Base-by-base conservation (phyloP, 148 eudicot species). In the Dianthus caryophyllus region DNA sequence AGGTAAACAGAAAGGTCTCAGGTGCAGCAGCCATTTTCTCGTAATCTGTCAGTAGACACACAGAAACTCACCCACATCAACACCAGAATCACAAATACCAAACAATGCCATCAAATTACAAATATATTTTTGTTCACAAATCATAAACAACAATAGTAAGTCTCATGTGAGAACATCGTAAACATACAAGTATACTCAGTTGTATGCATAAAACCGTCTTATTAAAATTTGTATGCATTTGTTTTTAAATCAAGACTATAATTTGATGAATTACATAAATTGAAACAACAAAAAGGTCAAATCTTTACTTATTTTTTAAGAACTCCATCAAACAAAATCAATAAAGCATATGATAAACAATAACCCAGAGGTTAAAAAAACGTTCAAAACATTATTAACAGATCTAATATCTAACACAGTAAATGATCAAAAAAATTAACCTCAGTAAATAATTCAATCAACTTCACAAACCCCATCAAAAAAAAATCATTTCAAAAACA, bases 1-100 rank as follows among this genome's bases (percentile, higher is more conserved):
- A 81, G 31, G 84, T 81, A 71, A 77, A 81, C 18, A 81, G 67
- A 69, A 81, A 81, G 43, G 84, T 77, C 73, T 81, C 77, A 18
- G 70, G 36, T 71, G 73, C 26, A 47, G 75, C 69, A 11, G 77
- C 71, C 79, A 76, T 76, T 59, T 71, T 29, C 38, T 68, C 25
- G 24, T 41, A 24, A 76, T 21, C 81, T 77, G 78, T 77, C 63
- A 14, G 5, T 5, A 11, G 24, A 17, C 73, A 46, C 30, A 68
- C n/a, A 1, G 7, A 33, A 33, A 46, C 24, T 2, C 25, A 38
- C 11, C 27, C 17, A 22, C 30, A 54, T 66, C 39, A 76, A 61
- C 56, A 51, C 22, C 46, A 1, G 27, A 65, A 9, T 6, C 52
- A 65, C 22, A 13, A 4, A n/a, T 30, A 26, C 11, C 25, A 56